These are phyloP conservation scores for Malbranchea zuffiana DNA, from an alignment of 2,329 filamentous ascomycete genomes.

Conservation along the genomic window DNA sequence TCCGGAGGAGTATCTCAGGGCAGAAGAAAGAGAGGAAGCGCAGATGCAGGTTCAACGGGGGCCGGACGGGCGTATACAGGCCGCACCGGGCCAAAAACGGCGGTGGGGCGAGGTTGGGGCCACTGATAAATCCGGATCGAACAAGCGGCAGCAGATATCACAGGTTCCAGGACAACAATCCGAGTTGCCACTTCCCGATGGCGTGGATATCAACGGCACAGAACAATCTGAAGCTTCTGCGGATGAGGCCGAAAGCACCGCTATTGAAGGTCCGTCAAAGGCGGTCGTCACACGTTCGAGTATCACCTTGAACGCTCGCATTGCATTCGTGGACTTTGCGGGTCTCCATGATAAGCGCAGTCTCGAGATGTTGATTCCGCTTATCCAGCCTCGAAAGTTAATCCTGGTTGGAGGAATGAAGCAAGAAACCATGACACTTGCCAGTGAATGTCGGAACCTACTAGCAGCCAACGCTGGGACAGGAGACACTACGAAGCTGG, in stretches of 20 bases:
- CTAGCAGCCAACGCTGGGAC: slow-evolving; percentile 36
- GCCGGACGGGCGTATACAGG: slow-evolving; percentile 43
- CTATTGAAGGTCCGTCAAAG: slow-evolving; percentile 59
- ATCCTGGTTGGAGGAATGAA: slow-evolving; percentile 76
- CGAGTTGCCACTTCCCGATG: slow-evolving; percentile 35
- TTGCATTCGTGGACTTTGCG: slow-evolving; percentile 84
- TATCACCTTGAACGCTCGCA: slow-evolving; percentile 58
- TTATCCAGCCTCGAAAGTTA: slow-evolving; percentile 87
- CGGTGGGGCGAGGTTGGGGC: slow-evolving; percentile 70
- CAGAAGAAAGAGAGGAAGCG: slow-evolving; percentile 75
- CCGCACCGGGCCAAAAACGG: slow-evolving; percentile 75
- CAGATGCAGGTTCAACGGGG: slow-evolving; percentile 54
- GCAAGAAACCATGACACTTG: slow-evolving; percentile 67
- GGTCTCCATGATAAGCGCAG: slow-evolving; percentile 89
- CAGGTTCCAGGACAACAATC: slow-evolving; percentile 24
- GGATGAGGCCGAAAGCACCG: slow-evolving; percentile 41
- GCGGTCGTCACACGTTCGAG: slow-evolving; percentile 53
- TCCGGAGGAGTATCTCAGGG: slow-evolving; percentile 84
- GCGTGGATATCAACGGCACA: slow-evolving; percentile 28
- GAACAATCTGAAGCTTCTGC: slow-evolving; percentile 46
- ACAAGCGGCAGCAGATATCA: slow-evolving; percentile 50
- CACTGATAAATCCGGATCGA: slow-evolving; percentile 34
- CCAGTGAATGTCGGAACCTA: slow-evolving; percentile 65
- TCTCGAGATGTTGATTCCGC: slow-evolving; percentile 84
- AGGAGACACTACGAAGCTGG: slow-evolving; percentile 9